These are phyloP conservation scores for Colletotrichum gloeosporioides DNA, from an alignment of 2,329 filamentous ascomycete species.

Conservation along the genomic window DNA sequence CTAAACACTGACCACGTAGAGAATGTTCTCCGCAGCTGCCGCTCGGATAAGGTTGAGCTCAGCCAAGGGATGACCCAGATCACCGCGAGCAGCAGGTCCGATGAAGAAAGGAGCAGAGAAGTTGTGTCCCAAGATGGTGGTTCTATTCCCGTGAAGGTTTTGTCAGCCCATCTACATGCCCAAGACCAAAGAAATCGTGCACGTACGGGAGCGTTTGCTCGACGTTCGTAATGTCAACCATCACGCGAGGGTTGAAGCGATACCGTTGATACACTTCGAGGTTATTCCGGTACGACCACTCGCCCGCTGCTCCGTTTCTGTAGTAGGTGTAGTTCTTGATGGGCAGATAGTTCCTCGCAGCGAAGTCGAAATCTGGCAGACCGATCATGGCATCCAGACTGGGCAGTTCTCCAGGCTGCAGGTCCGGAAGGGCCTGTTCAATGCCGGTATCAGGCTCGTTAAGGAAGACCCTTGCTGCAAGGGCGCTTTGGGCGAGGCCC, in stretches of 20 bases:
- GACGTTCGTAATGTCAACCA: constrained; percentile 54
- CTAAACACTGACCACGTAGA: constrained; percentile 46
- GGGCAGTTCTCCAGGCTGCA: constrained; percentile 42
- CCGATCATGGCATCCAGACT: constrained; percentile 49
- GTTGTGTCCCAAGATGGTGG: constrained; percentile 58
- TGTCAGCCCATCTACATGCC: neutral
- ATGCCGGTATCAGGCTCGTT: constrained; percentile 53
- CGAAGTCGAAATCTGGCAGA: constrained; percentile 60
- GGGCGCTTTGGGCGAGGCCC: constrained; percentile 36
- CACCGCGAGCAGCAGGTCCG: constrained; percentile 50
- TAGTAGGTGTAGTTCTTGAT: constrained; percentile 58
- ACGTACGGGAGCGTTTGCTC: constrained; percentile 40
- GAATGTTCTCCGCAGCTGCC: constrained; percentile 50
- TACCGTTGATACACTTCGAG: constrained; percentile 58
- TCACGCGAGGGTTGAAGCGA: constrained; percentile 50
- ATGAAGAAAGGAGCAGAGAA: constrained; percentile 63
- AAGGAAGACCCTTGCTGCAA: constrained; percentile 48
- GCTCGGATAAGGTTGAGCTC: constrained; percentile 56
- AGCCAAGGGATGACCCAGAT: constrained; percentile 47
- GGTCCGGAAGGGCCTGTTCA: constrained; percentile 37
- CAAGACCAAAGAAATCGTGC: neutral
- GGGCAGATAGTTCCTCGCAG: constrained; percentile 53
- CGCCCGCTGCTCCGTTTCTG: constrained; percentile 60
- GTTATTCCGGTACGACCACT: constrained; percentile 63
- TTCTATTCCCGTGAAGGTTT: constrained; percentile 29